Evolutionary conservation across 768 basidiomycete species (phyloP).

Genomic region (Lentinula aciculospora): DNA sequence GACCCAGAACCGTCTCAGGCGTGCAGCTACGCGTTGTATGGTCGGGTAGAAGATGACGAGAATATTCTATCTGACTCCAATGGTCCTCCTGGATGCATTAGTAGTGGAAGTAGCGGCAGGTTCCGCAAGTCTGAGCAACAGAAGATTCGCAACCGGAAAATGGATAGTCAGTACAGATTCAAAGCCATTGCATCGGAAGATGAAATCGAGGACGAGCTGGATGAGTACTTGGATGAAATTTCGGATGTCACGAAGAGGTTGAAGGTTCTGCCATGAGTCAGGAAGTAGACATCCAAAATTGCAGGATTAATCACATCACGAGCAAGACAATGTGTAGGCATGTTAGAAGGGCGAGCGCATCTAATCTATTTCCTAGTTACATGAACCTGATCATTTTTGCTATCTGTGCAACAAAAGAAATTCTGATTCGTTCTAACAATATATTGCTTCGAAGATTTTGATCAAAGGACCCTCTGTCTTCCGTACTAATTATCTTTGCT

Average conservation of each 20-base stretch:
- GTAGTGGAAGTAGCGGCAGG: constrained; percentile 25
- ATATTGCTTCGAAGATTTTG: background rate
- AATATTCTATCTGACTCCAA: constrained; percentile 11
- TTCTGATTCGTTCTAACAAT: constrained; percentile 32
- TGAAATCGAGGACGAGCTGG: constrained; percentile 91
- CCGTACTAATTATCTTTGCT: background rate
- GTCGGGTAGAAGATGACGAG: constrained; percentile 25
- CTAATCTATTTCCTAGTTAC: background rate
- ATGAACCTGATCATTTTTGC: constrained; percentile 8
- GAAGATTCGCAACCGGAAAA: constrained; percentile 53
- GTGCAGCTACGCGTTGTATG: constrained; percentile 30
- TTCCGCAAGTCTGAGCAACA: constrained; percentile 47
- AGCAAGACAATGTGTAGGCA: constrained; percentile 76
- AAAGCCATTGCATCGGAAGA: constrained; percentile 89
- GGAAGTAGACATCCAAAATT: constrained; percentile 86
- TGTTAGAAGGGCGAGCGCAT: constrained; percentile 59
- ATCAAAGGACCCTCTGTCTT: background rate
- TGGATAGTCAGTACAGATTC: constrained; percentile 83
- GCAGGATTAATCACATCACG: constrained; percentile 67
- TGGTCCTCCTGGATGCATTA: constrained; percentile 13
- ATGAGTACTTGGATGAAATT: constrained; percentile 87
- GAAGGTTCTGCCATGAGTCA: constrained; percentile 78
- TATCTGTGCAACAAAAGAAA: constrained; percentile 45
- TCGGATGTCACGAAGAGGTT: constrained; percentile 69
- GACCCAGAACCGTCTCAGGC: constrained; percentile 60